A percentile compares a stretch with the other conserved stretches of the same genome.
These are phyloP conservation scores for Paraleonurus japonicus DNA, from an alignment of 257 asterid genomes.

Conservation along the genomic window DNA sequence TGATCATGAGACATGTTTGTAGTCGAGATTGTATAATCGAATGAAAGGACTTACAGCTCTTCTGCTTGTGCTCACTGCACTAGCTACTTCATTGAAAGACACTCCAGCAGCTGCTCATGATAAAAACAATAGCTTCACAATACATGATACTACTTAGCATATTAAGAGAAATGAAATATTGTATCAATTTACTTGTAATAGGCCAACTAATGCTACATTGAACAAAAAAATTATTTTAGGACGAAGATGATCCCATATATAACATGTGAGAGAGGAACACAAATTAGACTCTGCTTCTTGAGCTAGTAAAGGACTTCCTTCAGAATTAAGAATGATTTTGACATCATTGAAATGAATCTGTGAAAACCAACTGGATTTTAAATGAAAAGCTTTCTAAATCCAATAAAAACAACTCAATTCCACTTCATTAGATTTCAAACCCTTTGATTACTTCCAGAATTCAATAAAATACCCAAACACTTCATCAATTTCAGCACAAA, in stretches of 20 bases:
- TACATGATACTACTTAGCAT: background rate
- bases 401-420: background rate
- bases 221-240: background rate
- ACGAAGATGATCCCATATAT: background rate
- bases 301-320: background rate
- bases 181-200: background rate
- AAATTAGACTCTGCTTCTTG: constrained; percentile 3
- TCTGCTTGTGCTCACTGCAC: constrained; percentile 88
- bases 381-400: background rate
- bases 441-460: background rate
- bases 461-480: background rate
- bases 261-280: background rate
- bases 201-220: background rate
- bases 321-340: background rate
- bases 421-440: background rate
- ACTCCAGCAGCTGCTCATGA: constrained; percentile 62
- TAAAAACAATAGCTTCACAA: constrained; percentile 27
- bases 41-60: constrained; percentile 70
- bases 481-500: background rate
- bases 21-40: background rate
- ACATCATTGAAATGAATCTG: background rate
- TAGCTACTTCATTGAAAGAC: constrained; percentile 60
- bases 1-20: background rate
- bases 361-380: constrained; percentile 8
- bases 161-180: background rate